phyloP scores from a whole-genome alignment of 371 early-diverging fungal species.

The Batkoa obscura region DNA sequence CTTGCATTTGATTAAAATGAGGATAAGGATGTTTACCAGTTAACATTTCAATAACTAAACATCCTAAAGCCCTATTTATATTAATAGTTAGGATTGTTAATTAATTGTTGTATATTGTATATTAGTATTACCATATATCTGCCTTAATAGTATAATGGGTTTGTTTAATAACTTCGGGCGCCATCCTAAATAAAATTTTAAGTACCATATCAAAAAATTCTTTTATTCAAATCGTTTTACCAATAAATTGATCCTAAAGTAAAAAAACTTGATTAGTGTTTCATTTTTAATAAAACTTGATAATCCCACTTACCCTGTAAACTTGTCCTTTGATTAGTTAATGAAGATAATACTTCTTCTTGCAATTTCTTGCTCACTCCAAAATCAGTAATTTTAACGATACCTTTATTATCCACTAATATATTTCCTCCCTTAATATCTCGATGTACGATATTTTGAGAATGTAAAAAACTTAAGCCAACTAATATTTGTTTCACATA shows the following conservation, averaged over 20 bases:
- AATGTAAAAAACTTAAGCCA: conserved; percentile 90
- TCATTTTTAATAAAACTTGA: too few species aligned
- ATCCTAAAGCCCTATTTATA: conserved; percentile 79
- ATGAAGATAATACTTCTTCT: conserved; percentile 27
- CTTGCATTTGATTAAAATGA: conserved; percentile 75
- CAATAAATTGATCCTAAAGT: too few species aligned
- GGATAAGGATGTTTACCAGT: conserved; percentile 88
- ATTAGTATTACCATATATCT: conserved; percentile 84
- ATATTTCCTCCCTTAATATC: conserved; percentile 94
- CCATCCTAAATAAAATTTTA: conserved; percentile 86
- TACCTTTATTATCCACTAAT: conserved; percentile 74
- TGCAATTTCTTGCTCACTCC: conserved; percentile 92
- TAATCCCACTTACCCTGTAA: too few species aligned
- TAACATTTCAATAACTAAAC: conserved; percentile 91
- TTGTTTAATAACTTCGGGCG: conserved; percentile 75
- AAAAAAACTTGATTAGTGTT: too few species aligned
- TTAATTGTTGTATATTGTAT: too few species aligned
- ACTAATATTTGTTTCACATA: conserved; percentile 80
- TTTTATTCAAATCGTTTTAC: too few species aligned
- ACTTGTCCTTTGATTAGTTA: conserved; percentile 51
- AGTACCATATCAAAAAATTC: too few species aligned
- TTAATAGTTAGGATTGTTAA: too few species aligned
- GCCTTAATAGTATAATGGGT: conserved; percentile 61
- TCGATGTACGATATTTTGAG: conserved; percentile 88
- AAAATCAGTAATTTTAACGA: conserved; percentile 97